Evolutionary conservation across 495 filamentous ascomycete species (phyloP).

Genomic region (Penicillium pulvis): DNA sequence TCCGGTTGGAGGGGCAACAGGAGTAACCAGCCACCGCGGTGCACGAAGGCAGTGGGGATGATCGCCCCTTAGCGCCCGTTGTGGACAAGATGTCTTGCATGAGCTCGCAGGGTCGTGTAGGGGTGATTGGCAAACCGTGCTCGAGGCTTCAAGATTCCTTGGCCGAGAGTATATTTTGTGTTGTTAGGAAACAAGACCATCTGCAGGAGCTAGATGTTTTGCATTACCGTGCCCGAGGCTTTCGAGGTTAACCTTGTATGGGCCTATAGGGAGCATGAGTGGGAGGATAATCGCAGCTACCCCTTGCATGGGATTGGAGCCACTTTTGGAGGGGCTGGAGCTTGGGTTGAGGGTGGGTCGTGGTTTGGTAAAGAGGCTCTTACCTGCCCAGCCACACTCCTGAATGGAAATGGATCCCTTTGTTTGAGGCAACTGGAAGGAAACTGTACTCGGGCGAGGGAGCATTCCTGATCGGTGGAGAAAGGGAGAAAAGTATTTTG

Average conservation of each 20-base stretch:
- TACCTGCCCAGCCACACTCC: slow-evolving; percentile 1
- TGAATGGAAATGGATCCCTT: slow-evolving; percentile 1
- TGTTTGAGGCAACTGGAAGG: slow-evolving; percentile 1
- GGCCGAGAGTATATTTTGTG: background rate
- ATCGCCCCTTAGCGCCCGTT: slow-evolving; percentile 5
- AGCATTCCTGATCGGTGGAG: background rate
- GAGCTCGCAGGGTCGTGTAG: background rate
- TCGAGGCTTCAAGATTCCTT: background rate
- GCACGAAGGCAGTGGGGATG: slow-evolving; percentile 7
- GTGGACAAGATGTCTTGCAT: slow-evolving; percentile 6
- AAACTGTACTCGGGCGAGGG: background rate
- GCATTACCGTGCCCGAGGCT: slow-evolving; percentile 6
- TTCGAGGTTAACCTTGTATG: slow-evolving; percentile 8
- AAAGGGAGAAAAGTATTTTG: background rate
- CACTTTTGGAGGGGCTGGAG: background rate
- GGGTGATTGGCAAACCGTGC: background rate
- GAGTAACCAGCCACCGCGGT: slow-evolving; percentile 7
- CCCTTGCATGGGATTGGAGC: slow-evolving; percentile 31
- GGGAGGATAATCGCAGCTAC: slow-evolving; percentile 16
- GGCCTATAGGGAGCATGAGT: slow-evolving; percentile 15
- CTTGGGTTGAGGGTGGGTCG: background rate
- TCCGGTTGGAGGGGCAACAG: slow-evolving; percentile 23
- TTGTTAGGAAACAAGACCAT: background rate
- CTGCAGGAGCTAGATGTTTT: slow-evolving; percentile 12
- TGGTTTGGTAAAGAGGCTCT: background rate